Conservation (phyloP, 805 yeast species). For the Ogataea salicorniae region DNA sequence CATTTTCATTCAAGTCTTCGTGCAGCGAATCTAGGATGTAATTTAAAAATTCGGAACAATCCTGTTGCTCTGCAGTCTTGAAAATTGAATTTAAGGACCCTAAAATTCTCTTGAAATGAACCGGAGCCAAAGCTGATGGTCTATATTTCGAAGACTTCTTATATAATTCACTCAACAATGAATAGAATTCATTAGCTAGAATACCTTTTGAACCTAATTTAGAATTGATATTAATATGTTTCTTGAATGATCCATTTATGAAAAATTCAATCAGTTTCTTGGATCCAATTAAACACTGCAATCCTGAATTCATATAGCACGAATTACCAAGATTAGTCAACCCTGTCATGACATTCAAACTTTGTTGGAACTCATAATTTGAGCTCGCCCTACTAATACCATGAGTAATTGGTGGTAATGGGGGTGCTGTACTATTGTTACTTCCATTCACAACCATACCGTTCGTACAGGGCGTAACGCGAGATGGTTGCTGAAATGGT, state of each 20-base stretch:
- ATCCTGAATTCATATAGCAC: constrained; percentile 84
- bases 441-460: constrained; percentile 6
- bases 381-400: background rate
- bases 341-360: constrained; percentile 55
- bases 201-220: constrained; percentile 78
- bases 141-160: constrained; percentile 28
- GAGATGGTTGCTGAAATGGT: constrained; percentile 6
- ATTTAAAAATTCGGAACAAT: constrained; percentile 76
- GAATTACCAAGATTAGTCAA: constrained; percentile 81
- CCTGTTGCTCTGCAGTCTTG: constrained; percentile 71
- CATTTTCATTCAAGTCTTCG: constrained; percentile 74
- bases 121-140: constrained; percentile 47
- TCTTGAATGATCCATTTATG: constrained; percentile 51
- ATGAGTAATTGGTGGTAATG: background rate
- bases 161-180: constrained; percentile 50
- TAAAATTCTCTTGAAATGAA: constrained; percentile 57
- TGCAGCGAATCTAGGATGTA: constrained; percentile 72
- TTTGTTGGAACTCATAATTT: constrained; percentile 16
- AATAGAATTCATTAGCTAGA: constrained; percentile 63
- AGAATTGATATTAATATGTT: constrained; percentile 67
- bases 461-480: background rate
- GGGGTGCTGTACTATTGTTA: constrained; percentile 2
- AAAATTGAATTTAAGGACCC: constrained; percentile 66
- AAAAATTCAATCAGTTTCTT: constrained; percentile 61
- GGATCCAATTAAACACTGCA: constrained; percentile 82